phyloP scores from a whole-genome alignment of 768 basidiomycete genomes.

The Hypsizygus marmoreus region DNA sequence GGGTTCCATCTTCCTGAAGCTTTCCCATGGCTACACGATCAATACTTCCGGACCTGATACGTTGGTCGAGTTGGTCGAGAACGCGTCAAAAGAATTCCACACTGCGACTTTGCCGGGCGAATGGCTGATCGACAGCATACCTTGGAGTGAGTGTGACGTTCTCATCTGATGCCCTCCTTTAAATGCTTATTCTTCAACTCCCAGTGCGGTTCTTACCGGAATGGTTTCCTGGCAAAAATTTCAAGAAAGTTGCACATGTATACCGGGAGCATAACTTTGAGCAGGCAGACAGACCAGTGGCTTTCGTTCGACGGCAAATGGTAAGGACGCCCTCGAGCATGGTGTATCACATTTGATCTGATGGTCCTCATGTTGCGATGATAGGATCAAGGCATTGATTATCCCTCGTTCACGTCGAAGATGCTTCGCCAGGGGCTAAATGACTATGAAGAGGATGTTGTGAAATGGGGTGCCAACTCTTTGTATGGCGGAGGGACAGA shows the following conservation, averaged over 20 bases:
- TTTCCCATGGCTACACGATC: conserved; percentile 21
- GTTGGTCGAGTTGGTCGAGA: conserved; percentile 14
- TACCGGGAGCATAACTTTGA: conserved; percentile 18
- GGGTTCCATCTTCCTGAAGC: conserved; percentile 18
- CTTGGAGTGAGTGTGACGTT: conserved; percentile 7
- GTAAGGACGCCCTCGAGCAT: too few species aligned
- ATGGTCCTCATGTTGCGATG: neutral
- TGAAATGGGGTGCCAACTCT: conserved; percentile 17
- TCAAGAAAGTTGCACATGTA: conserved; percentile 18
- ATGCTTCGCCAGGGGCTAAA: conserved; percentile 15
- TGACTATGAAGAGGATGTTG: conserved; percentile 15
- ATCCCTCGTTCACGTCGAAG: conserved; percentile 17
- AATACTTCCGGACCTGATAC: conserved; percentile 11
- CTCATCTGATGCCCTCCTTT: neutral
- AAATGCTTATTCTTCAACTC: too few species aligned
- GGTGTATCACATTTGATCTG: neutral
- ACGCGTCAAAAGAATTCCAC: conserved; percentile 10
- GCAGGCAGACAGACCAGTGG: conserved; percentile 18
- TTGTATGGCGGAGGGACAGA: conserved; percentile 20
- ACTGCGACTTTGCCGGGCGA: conserved; percentile 5
- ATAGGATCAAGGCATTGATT: conserved; percentile 13
- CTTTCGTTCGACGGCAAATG: conserved; percentile 20
- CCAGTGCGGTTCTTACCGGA: conserved; percentile 17
- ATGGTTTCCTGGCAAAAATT: conserved; percentile 20
- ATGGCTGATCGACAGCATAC: conserved; percentile 13